These are phyloP conservation scores for Penicillium sp. DNA, from an alignment of 2,329 filamentous ascomycete species.

Conservation along the genomic window DNA sequence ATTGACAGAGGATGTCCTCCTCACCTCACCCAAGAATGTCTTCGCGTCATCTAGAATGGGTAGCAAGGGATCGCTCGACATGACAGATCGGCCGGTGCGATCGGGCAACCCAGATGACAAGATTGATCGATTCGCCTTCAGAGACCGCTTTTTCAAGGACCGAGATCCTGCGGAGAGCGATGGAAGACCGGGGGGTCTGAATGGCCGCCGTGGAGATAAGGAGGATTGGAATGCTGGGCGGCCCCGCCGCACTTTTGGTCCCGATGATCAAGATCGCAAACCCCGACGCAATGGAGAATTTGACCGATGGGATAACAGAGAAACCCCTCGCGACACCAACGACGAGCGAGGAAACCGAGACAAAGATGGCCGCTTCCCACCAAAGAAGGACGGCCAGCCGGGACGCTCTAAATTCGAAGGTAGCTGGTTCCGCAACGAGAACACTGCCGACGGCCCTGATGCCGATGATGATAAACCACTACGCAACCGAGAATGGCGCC, in stretches of 20 bases:
- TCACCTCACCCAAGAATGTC: conserved; percentile 77
- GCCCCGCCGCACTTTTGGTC: conserved; percentile 40
- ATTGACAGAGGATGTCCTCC: conserved; percentile 71
- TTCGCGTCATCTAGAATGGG: conserved; percentile 70
- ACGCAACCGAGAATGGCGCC: conserved; percentile 67
- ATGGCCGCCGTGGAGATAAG: conserved; percentile 39
- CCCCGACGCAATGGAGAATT: conserved; percentile 44
- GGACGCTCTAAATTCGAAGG: conserved; percentile 66
- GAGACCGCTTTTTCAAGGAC: conserved; percentile 47
- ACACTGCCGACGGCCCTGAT: conserved; percentile 34
- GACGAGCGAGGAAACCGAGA: conserved; percentile 51
- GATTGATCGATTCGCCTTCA: conserved; percentile 63
- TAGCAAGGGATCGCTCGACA: conserved; percentile 47
- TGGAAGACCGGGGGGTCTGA: conserved; percentile 31
- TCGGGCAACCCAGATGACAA: conserved; percentile 58
- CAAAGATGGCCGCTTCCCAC: conserved; percentile 56
- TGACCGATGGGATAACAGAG: conserved; percentile 43
- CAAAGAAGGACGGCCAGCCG: conserved; percentile 56
- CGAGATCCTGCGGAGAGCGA: conserved; percentile 36
- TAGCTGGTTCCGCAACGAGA: conserved; percentile 67
- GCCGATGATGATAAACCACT: conserved; percentile 44
- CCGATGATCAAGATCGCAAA: conserved; percentile 43
- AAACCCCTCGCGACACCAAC: conserved; percentile 53
- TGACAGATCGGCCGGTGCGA: conserved; percentile 44
- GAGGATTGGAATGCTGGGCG: conserved; percentile 45